Percentiles rank a stretch among this genome's conserved stretches.
phyloP scores from a whole-genome alignment of 2,329 filamentous ascomycete genomes.

The Colletotrichum graminicola region DNA sequence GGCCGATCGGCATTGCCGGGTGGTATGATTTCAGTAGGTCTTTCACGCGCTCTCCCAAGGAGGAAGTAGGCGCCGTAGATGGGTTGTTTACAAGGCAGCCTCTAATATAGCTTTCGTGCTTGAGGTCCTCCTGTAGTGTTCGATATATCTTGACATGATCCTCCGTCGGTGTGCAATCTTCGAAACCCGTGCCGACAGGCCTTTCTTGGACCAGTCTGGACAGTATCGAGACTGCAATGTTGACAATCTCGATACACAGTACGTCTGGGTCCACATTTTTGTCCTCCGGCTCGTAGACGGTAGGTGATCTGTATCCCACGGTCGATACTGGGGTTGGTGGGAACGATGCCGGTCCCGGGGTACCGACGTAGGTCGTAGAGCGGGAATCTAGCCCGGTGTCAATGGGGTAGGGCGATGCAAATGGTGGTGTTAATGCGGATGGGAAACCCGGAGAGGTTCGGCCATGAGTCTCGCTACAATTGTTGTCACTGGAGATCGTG shows the following conservation, averaged over 20 bases:
- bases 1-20: slow-evolving; percentile 18
- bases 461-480: not conserved
- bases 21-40: slow-evolving; percentile 12
- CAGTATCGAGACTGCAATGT: not conserved
- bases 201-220: not conserved
- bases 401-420: not conserved
- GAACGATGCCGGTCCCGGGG: slow-evolving; percentile 2
- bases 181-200: not conserved
- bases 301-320: not conserved
- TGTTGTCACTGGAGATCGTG: not conserved
- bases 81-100: slow-evolving; percentile 27
- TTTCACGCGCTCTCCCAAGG: not conserved
- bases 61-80: not conserved
- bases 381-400: not conserved
- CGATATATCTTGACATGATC: slow-evolving; percentile 30
- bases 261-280: not conserved
- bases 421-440: not conserved
- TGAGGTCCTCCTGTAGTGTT: slow-evolving; percentile 21
- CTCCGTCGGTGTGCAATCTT: not conserved
- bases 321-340: slow-evolving; percentile 14
- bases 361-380: slow-evolving; percentile 8
- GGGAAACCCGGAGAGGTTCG: not conserved
- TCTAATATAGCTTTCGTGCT: slow-evolving; percentile 16
- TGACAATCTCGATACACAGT: slow-evolving; percentile 12
- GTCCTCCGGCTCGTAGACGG: not conserved